phyloP scores from a whole-genome alignment of 108 stramenopile genomes.

The Fistulifera solaris region DNA sequence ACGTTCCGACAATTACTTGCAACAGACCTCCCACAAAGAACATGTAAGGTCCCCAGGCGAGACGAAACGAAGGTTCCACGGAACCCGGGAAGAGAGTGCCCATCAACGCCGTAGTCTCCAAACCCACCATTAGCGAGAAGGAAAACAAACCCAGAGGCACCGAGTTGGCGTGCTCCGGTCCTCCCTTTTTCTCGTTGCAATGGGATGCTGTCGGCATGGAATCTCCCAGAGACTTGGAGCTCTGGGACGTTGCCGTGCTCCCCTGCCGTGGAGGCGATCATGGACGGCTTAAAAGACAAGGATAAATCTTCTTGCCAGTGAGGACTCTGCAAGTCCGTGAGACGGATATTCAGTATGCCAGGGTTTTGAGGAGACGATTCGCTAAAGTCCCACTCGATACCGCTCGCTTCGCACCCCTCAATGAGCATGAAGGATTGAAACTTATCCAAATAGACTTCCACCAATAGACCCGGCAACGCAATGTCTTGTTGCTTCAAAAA shows the following conservation, averaged over 20 bases:
- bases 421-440: constrained; percentile 29
- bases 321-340: constrained; percentile 19
- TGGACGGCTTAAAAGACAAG: background rate
- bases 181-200: background rate
- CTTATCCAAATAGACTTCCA: constrained; percentile 28
- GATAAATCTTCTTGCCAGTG: background rate
- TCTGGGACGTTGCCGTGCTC: background rate
- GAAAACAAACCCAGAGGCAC: constrained; percentile 24
- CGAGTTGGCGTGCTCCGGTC: constrained; percentile 14
- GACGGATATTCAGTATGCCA: constrained; percentile 26
- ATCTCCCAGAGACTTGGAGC: background rate
- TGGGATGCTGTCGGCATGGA: background rate
- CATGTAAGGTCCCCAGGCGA: constrained; percentile 23
- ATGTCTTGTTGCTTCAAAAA: constrained; percentile 22
- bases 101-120: constrained; percentile 16
- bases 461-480: constrained; percentile 13
- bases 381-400: constrained; percentile 24
- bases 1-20: constrained; percentile 20
- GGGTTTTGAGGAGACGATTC: constrained; percentile 13
- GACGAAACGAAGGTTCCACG: constrained; percentile 14
- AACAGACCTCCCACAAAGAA: constrained; percentile 27
- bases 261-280: background rate
- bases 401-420: constrained; percentile 15
- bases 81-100: constrained; percentile 9
- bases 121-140: constrained; percentile 17